These are phyloP conservation scores for Leptographium galeiforme DNA, from an alignment of 2,329 filamentous ascomycete genomes.

Conservation along the genomic window DNA sequence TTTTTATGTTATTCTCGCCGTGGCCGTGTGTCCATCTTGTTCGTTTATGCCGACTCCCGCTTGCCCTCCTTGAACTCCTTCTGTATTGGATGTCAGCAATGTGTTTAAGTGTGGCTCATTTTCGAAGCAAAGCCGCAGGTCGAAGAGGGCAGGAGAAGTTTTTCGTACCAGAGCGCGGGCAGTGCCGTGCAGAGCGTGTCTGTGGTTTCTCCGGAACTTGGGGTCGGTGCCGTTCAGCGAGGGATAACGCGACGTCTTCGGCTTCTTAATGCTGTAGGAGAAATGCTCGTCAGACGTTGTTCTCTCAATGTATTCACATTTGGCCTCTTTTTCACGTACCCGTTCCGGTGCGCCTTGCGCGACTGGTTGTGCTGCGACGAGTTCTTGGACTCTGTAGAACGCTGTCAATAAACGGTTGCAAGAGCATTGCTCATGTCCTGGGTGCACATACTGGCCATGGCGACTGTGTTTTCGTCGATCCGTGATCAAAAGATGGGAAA, in stretches of 20 bases:
- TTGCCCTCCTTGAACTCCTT: conserved; percentile 90
- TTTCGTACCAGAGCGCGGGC: conserved; percentile 80
- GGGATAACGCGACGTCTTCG: conserved; percentile 96
- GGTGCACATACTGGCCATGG: conserved; percentile 55
- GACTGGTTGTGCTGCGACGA: conserved; percentile 98
- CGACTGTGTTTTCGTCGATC: conserved; percentile 29
- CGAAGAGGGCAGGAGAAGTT: not conserved
- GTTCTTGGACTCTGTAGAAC: conserved; percentile 86
- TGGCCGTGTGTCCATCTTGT: not conserved
- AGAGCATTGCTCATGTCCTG: not conserved
- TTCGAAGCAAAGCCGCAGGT: not conserved
- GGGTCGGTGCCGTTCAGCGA: conserved; percentile 97
- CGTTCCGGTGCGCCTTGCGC: conserved; percentile 98
- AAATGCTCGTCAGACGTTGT: not conserved
- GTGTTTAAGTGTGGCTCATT: not conserved
- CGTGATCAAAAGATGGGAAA: conserved; percentile 6
- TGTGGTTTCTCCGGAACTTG: conserved; percentile 99
- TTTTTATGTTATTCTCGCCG: conserved; percentile 4
- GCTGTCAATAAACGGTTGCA: conserved; percentile 15
- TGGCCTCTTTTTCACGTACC: conserved; percentile 45
- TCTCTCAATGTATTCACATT: not conserved
- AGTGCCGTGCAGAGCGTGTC: conserved; percentile 98
- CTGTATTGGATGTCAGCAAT: conserved; percentile 35
- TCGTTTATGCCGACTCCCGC: conserved; percentile 20
- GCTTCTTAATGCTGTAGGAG: conserved; percentile 88